Base-by-base conservation (phyloP, 164 flowering plant genomes). In the Vitis cinerea region DNA sequence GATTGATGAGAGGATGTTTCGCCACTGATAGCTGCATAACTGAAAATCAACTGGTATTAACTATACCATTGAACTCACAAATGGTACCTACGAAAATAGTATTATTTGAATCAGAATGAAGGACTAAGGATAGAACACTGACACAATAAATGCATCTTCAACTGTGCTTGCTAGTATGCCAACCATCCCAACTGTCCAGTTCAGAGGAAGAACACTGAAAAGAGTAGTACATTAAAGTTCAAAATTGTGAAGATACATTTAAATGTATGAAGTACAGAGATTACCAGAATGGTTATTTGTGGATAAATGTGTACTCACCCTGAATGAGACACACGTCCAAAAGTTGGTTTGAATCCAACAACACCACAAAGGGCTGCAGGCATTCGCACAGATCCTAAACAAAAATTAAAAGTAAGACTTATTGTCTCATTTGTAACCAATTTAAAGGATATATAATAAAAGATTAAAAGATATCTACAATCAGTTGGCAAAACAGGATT, bases 281-380 rank as follows among this genome's bases (percentile, higher is more conserved):
- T 1, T 16, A 62, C 4, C 9, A 3, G 37, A 10, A 31, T 61
- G 15, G 1, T 10, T 48, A 49, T 16, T 37, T 37, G 4, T 37
- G 56, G 16, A 13, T 31, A 51, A 63, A 30, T 53, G 44, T 9
- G 7, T 51, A 68, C 78, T 73, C 66, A 92, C 99, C 99, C 99
- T 11, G 84, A 73, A 75, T 91, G 97, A 73, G 99, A 80, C 11
- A 92, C 66, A 48, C 98, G 87, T 17, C 88, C 88, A 74, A 87
- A 95, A 65, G 93, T 87, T 74, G 99, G 95, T 77, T 95, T 95
- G 23, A 95, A 75, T 52, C 99, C 99, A 71, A 92, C 83, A 59
- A 90, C 90, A 30, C 99, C 99, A 78, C 99, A 95, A 23, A 95
- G 95, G 74, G 98, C 82, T 58, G 99, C 99, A 63, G 99, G 99